Evolutionary conservation across 2,329 filamentous ascomycete species (phyloP), one percentile per base, ranked within the genome.

Genomic region (Cladosporium sp.): DNA sequence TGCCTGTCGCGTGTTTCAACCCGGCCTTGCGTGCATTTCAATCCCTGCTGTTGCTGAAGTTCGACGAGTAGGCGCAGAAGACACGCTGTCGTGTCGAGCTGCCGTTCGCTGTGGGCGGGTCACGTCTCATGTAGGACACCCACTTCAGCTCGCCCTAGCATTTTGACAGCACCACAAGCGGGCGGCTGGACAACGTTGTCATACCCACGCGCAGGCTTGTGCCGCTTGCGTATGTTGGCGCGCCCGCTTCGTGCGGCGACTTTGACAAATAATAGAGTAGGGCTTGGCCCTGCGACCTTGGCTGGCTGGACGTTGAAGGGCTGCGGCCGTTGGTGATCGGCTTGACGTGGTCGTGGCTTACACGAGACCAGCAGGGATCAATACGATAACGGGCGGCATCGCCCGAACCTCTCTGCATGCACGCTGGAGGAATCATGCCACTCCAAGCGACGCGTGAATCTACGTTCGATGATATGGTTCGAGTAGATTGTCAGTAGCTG

Each of bases 331-430:
- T 14, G 35, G 38, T 43, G 48, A 50, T 50, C 48, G 40, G 16
- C 40, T 13, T 50, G 48, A 43, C 40, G 48, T 37, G 46, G 31
- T 49, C 46, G 46, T 49, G 46, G 46, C 34, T 38, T 49, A 40
- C 48, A 50, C 48, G 48, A 50, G 48, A 43, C 38, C 18, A 28
- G 32, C 48, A 50, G 48, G 48, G 48, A 50, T 50, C 14, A 46
- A 43, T 43, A 50, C 48, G 48, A 43, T 28, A 28, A 28, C 22
- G 22, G 22, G 22, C 22, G 22, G 22, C 22, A 28, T 28, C 22
- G 22, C 22, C 22, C 22, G 22, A 28, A 28, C 22, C 22, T 5
- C 22, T 28, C 22, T 28, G 22, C 22, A 28, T 5, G 22, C 22
- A 7, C 1, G 22, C 22, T 28, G 22, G 22, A 5, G 22, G 22